Evolutionary conservation across 139 green algal species (phyloP), one percentile per base, ranked within the genome.

Genomic region (Chlorella sorokiniana): DNA sequence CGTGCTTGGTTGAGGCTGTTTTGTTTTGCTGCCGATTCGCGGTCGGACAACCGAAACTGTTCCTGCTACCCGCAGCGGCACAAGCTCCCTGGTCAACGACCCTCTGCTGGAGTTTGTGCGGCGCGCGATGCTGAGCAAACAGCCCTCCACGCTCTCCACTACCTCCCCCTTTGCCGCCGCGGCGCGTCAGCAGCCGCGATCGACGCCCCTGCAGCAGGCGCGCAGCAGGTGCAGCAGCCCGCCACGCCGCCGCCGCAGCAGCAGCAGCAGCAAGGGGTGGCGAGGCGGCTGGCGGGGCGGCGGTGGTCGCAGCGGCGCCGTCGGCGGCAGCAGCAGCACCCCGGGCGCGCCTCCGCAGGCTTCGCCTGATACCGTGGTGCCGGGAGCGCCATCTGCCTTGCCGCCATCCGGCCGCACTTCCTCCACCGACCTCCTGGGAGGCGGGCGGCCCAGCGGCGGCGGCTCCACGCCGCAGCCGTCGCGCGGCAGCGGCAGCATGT

Each of bases 71-170:
- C n/a, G 70, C 70, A 77, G 70, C 18, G 51, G 5, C 31, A 35
- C 25, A 14, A 64, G 41, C 9, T 77, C 70, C 4, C 44, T 77
- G 23, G 25, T 63, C 8, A 35, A 63, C n/a, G 70, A 77, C 70
- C 70, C 70, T 3, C 70, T 77, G 16, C 44, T 77, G 10, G 29
- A 77, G 14, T 77, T 77, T 45, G 23, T 77, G 45, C 44, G 44
- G 42, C 42, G 44, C n/a, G 70, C 70, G 6, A 76, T 77, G 45
- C 10, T 14, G 7, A 23, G 18, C 16, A 65, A 42, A 3, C 67
- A 56, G 40, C 67, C 67, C 40, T 14, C 37, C 7, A 2, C 8
- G 14, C 67, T 52, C 10, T 35, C 38, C 67, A 18, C 3, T 38
- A 2, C 67, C 67, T 56, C 67, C 1, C 67, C 67, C 38, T 73